These are phyloP conservation scores for Ceratobasidium sp. DNA, from an alignment of 1,284 basidiomycete genomes.

Conservation along the genomic window DNA sequence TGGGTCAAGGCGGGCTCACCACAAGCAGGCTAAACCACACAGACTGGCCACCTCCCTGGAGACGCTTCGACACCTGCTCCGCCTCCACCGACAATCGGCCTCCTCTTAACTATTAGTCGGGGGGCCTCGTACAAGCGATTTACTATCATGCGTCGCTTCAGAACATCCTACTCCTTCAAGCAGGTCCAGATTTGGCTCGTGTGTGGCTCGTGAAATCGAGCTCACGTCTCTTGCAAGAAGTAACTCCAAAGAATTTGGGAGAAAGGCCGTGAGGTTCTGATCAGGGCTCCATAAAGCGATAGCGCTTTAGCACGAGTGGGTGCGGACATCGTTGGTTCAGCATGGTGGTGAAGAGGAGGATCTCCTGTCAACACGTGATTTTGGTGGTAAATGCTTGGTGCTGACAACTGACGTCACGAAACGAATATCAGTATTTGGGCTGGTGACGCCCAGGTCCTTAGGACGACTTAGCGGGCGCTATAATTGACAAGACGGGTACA, in stretches of 20 bases:
- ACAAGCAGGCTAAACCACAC: neutral
- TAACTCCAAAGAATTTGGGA: conserved; percentile 92
- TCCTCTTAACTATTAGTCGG: conserved; percentile 80
- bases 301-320: conserved; percentile 77
- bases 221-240: conserved; percentile 66
- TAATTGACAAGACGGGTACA: too few relatives aligned
- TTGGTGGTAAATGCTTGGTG: neutral
- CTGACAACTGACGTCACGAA: conserved; percentile 34
- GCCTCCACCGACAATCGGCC: conserved; percentile 48
- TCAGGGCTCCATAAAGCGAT: conserved; percentile 76
- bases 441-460: conserved; percentile 1
- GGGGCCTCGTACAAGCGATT: conserved; percentile 90
- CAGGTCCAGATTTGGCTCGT: conserved; percentile 75
- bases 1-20: too few relatives aligned
- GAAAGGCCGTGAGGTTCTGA: conserved; percentile 83
- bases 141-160: conserved; percentile 83
- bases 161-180: conserved; percentile 77
- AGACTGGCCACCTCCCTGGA: conserved; percentile 30
- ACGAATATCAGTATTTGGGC: neutral
- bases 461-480: too few relatives aligned
- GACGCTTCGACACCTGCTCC: conserved; percentile 51
- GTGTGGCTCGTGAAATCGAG: conserved; percentile 44
- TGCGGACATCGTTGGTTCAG: conserved; percentile 51
- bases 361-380: conserved; percentile 6
- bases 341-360: conserved; percentile 17